Evolutionary conservation across 176 grass and related monocot species (phyloP), one percentile per base, ranked within the genome.

Genomic region (Carex myosuroides): DNA sequence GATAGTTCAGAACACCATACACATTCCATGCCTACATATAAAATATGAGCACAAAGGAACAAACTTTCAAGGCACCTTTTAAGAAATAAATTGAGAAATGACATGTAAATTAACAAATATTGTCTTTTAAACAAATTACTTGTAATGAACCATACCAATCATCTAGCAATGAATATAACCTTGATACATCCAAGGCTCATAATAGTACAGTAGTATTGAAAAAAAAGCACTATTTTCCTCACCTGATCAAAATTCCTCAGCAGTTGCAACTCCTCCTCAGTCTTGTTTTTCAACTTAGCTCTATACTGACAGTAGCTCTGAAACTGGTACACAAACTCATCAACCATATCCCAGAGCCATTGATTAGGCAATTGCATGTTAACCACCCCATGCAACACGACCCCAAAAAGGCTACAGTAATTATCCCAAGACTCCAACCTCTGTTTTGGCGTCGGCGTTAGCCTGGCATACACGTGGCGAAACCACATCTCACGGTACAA

Each of bases 361-460:
- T 99, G 96, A 90, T 99, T 99, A 67, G 96, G 93, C 24, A 99
- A 86, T 88, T 95, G 96, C 96, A 99, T 99, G 87, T 95, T 99
- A 87, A 99, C 91, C 75, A 99, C 93, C 32, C 96, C 96, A 79
- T 95, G 91, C 17, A 99, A 91, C 59, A 99, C 90, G 70, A 99
- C 91, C 21, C 85, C 72, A 72, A 99, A 99, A 84, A 99, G 96
- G 77, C 89, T 91, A 88, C 96, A 99, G 85, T 99, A 99, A 82
- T 99, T 99, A 79, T 12, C 88, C 96, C 96, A 99, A 0, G 96
- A 99, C 88, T 99, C 96, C 29, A 94, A 83, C 60, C 93, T 91
- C 85, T 99, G 90, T 10, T 69, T 69, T 52, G 86, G 83, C 32
- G 93, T 99, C 35, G 90, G 93, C 16, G 88, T 84, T 76, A 95